Conservation (phyloP, 2,329 filamentous ascomycete genomes). For the Phyllosticta ampelicida region DNA sequence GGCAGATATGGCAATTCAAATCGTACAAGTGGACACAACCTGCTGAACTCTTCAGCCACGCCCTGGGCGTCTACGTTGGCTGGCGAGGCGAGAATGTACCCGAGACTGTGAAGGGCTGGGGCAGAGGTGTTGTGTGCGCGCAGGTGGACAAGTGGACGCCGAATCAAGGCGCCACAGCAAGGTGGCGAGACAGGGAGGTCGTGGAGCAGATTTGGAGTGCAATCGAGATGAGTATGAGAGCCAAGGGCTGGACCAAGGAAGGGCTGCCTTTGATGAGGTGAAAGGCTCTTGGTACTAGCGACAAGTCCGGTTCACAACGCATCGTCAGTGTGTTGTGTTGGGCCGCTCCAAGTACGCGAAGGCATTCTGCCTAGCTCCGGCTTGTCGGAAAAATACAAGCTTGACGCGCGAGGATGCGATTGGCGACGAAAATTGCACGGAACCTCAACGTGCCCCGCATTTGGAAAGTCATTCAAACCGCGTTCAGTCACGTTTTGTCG, state of each 20-base stretch:
- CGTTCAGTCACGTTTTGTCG: too few species aligned
- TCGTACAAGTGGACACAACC: conserved; percentile 92
- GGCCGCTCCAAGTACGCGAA: not conserved
- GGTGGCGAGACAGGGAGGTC: conserved; percentile 85
- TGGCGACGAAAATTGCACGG: not conserved
- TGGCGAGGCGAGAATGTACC: conserved; percentile 80
- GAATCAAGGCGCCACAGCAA: conserved; percentile 34
- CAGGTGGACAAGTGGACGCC: conserved; percentile 74
- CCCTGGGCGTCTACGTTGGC: conserved; percentile 78
- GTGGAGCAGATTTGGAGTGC: conserved; percentile 87
- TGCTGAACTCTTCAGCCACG: conserved; percentile 79
- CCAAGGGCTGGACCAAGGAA: conserved; percentile 71
- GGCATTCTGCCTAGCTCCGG: not conserved
- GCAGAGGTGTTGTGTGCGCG: conserved; percentile 67
- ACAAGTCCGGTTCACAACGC: not conserved
- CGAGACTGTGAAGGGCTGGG: conserved; percentile 70
- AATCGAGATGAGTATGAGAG: conserved; percentile 79
- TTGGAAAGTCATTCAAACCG: not conserved
- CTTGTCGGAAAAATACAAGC: not conserved
- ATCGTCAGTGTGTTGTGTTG: not conserved
- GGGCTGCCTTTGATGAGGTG: conserved; percentile 23
- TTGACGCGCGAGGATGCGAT: not conserved
- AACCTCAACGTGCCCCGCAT: not conserved
- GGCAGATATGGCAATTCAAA: conserved; percentile 98
- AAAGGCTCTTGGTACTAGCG: not conserved